Evolutionary conservation across 352 stramenopile genomes (phyloP).

Genomic region (Phytophthora hibernalis): DNA sequence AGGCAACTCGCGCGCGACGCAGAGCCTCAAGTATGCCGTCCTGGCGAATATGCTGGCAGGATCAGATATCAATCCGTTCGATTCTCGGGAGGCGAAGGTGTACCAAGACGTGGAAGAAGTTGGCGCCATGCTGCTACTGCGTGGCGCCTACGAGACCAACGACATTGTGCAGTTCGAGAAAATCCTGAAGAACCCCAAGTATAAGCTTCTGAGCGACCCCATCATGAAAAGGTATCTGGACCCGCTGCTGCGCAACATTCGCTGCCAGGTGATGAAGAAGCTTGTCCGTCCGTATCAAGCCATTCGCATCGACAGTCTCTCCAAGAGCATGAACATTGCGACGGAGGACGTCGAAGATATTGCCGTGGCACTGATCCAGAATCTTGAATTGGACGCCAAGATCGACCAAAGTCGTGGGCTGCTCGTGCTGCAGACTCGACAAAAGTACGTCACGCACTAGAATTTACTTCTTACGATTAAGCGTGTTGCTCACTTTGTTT

Average conservation of each 20-base stretch:
- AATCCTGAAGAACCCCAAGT: conserved; percentile 92
- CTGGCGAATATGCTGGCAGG: conserved; percentile 93
- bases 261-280: conserved; percentile 92
- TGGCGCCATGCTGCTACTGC: conserved; percentile 76
- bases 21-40: conserved; percentile 94
- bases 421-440: conserved; percentile 57
- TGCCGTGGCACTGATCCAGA: conserved; percentile 92
- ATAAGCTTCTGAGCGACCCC: conserved; percentile 92
- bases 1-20: conserved; percentile 86
- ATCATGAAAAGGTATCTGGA: conserved; percentile 93
- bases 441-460: conserved; percentile 43
- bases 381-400: conserved; percentile 85
- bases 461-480: no score
- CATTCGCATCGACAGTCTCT: conserved; percentile 90
- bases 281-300: conserved; percentile 92
- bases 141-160: conserved; percentile 81
- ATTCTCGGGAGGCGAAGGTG: conserved; percentile 93
- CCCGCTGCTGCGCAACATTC: conserved; percentile 94
- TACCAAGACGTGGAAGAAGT: conserved; percentile 87
- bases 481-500: conserved; percentile 11
- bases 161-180: conserved; percentile 95
- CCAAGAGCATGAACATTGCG: conserved; percentile 91
- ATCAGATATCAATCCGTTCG: conserved; percentile 95
- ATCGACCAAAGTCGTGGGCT: conserved; percentile 90
- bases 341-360: conserved; percentile 90